Conservation (phyloP, 108 stramenopile species). For the Skeletonema marinoi region DNA sequence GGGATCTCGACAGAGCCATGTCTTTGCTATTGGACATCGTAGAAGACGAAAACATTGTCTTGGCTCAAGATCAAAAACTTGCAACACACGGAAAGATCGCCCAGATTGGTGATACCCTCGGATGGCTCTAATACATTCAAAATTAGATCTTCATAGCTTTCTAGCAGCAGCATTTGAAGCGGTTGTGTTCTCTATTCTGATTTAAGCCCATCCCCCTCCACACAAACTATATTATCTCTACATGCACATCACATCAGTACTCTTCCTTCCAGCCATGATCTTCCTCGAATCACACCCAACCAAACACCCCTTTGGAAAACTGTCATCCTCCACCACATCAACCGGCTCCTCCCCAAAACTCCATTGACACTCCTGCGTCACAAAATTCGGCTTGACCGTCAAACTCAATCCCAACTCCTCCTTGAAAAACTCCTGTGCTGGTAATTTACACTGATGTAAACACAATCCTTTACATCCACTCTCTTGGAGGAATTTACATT, state of each 20-base stretch:
- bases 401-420: conserved; percentile 80
- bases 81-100: conserved; percentile 33
- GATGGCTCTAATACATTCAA: conserved; percentile 21
- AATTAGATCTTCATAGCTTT: neutral
- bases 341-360: conserved; percentile 84
- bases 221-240: neutral
- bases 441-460: conserved; percentile 88
- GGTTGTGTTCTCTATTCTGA: neutral
- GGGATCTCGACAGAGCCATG: conserved; percentile 34
- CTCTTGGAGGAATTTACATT: conserved; percentile 92
- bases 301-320: conserved; percentile 85
- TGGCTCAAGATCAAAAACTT: conserved; percentile 32
- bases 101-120: conserved; percentile 18
- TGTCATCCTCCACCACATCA: conserved; percentile 59
- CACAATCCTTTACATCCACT: conserved; percentile 90
- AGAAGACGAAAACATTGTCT: conserved; percentile 14
- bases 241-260: conserved; percentile 19
- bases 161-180: too few species aligned
- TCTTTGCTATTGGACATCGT: conserved; percentile 28
- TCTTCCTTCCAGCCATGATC: conserved; percentile 47
- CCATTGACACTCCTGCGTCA: conserved; percentile 93
- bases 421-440: conserved; percentile 86
- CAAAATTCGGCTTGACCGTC: conserved; percentile 88
- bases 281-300: conserved; percentile 80
- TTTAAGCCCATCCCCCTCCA: neutral